A percentile compares a stretch with the other conserved stretches of the same genome.
Evolutionary conservation across 352 stramenopile genomes (phyloP).

Genomic region (Phytopythium ostracodes): DNA sequence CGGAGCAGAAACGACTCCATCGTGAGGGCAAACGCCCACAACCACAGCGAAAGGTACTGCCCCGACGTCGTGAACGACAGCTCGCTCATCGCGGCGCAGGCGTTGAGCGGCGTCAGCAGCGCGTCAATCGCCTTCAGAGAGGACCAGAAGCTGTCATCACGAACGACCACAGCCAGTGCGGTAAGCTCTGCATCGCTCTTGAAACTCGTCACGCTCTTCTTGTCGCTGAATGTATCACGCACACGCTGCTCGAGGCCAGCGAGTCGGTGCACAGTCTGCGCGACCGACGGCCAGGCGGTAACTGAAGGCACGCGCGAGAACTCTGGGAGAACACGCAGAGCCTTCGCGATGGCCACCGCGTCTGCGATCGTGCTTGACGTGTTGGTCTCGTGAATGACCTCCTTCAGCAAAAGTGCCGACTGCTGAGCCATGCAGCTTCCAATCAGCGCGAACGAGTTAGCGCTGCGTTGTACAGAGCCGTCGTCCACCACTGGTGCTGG

Average conservation of each 20-base stretch:
- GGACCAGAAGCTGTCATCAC: conserved; percentile 18
- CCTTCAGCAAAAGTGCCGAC: conserved; percentile 19
- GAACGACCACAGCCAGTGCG: conserved; percentile 15
- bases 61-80: conserved; percentile 25
- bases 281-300: conserved; percentile 4
- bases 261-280: conserved; percentile 20
- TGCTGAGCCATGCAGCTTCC: conserved; percentile 32
- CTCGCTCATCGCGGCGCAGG: conserved; percentile 22
- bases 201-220: conserved; percentile 3
- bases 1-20: conserved; percentile 26
- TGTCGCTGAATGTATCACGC: conserved; percentile 15
- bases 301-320: background rate
- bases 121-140: conserved; percentile 17
- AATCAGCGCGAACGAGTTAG: conserved; percentile 19
- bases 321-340: background rate
- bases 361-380: background rate
- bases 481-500: conserved; percentile 7
- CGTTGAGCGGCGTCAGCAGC: conserved; percentile 23
- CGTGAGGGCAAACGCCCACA: conserved; percentile 25
- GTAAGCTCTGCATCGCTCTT: conserved; percentile 6
- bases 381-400: background rate
- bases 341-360: conserved; percentile 1
- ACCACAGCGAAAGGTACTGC: conserved; percentile 27
- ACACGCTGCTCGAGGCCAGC: conserved; percentile 14
- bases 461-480: background rate